These are phyloP conservation scores for Nematocida sp. DNA, from an alignment of 371 early-diverging fungal species.

Conservation along the genomic window DNA sequence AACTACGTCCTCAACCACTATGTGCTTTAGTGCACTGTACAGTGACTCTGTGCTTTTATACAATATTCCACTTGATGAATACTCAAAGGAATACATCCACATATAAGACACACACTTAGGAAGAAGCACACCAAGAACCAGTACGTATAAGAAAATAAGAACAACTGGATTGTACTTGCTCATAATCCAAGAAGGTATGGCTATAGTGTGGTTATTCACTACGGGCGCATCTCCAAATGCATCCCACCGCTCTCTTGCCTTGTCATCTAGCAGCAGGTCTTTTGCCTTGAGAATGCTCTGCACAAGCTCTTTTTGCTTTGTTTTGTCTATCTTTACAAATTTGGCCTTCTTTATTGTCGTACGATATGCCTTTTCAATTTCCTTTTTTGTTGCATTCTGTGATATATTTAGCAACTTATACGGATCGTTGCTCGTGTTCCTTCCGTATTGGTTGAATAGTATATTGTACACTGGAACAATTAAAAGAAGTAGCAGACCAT, in stretches of 20 bases:
- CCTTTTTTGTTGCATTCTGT: slow-evolving; percentile 11
- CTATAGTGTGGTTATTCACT: slow-evolving; percentile 62
- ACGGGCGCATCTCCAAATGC: slow-evolving; percentile 51
- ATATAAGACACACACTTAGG: slow-evolving; percentile 62
- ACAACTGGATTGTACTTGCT: slow-evolving; percentile 49
- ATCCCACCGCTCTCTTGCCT: slow-evolving; percentile 59
- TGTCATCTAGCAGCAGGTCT: slow-evolving; percentile 60
- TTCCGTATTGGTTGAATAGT: slow-evolving; percentile 10
- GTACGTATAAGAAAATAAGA: slow-evolving; percentile 59
- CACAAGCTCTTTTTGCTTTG: slow-evolving; percentile 47
- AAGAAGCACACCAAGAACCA: slow-evolving; percentile 61
- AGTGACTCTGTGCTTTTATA: slow-evolving; percentile 44
- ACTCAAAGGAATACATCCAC: slow-evolving; percentile 59
- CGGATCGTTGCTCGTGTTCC: slow-evolving; percentile 11
- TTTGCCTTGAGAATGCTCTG: slow-evolving; percentile 59
- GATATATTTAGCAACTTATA: slow-evolving; percentile 23
- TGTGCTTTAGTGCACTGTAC: slow-evolving; percentile 36
- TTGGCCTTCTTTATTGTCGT: slow-evolving; percentile 16
- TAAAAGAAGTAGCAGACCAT: neutral
- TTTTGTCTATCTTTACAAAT: slow-evolving; percentile 17
- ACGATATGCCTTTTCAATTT: slow-evolving; percentile 35
- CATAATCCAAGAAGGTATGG: slow-evolving; percentile 67
- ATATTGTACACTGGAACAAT: slow-evolving; percentile 24
- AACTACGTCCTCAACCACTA: neutral
- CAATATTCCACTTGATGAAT: slow-evolving; percentile 32